Evolutionary conservation across 352 stramenopile genomes (phyloP).

Genomic region (Pythium vanterpoolii): DNA sequence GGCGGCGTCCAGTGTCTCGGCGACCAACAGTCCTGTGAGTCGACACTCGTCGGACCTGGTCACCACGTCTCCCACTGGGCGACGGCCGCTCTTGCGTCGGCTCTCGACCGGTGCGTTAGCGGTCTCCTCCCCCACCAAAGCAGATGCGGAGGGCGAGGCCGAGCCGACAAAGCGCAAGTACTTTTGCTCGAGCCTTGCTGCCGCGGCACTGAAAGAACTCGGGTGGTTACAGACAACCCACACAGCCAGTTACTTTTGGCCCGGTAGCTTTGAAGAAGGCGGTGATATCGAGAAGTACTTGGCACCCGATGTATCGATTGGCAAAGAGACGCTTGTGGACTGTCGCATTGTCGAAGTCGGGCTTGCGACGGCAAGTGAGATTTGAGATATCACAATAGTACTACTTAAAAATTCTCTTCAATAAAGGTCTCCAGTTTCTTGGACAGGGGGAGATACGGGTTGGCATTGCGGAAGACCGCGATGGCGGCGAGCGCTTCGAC

Average conservation of each 20-base stretch:
- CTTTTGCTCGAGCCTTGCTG: conserved; percentile 82
- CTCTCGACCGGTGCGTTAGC: conserved; percentile 12
- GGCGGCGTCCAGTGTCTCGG: conserved; percentile 2
- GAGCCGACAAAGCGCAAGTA: conserved; percentile 60
- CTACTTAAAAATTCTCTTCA: conserved; percentile 55
- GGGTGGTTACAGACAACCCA: conserved; percentile 71
- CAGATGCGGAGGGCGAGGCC: background rate
- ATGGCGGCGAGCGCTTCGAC: conserved; percentile 70
- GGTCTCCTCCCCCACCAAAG: conserved; percentile 3
- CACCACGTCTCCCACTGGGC: background rate
- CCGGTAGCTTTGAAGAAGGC: conserved; percentile 77
- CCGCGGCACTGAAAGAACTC: conserved; percentile 72
- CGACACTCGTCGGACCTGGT: conserved; percentile 12
- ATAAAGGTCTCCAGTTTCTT: conserved; percentile 80
- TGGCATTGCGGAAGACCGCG: conserved; percentile 71
- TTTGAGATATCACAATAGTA: background rate
- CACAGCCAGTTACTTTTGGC: conserved; percentile 79
- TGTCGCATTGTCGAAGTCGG: conserved; percentile 83
- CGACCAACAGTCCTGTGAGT: background rate
- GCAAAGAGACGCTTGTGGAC: conserved; percentile 66
- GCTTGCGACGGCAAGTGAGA: conserved; percentile 35
- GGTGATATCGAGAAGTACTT: conserved; percentile 68
- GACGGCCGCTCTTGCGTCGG: background rate
- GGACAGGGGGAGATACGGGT: conserved; percentile 68
- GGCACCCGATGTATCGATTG: conserved; percentile 37